These are phyloP conservation scores for Phialophora expanda DNA, from an alignment of 2,329 filamentous ascomycete species.

Conservation along the genomic window DNA sequence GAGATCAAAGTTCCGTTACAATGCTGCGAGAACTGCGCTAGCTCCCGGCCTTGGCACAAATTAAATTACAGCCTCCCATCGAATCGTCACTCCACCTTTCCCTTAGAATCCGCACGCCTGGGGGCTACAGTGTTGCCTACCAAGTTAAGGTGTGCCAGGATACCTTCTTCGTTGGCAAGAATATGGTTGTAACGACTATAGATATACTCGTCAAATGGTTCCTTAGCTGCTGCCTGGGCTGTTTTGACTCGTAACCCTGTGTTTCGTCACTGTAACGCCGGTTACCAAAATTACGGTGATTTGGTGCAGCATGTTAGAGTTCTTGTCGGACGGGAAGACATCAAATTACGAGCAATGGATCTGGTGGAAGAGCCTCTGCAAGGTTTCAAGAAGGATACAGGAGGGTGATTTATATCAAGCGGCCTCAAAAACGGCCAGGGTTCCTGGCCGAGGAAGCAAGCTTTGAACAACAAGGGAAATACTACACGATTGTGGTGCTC, in stretches of 20 bases:
- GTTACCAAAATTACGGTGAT: background rate
- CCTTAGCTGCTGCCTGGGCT: background rate
- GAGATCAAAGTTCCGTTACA: conserved; percentile 27
- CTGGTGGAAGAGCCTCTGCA: background rate
- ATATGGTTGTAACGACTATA: background rate
- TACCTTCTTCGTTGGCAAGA: background rate
- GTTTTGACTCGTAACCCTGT: background rate
- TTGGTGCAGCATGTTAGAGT: background rate
- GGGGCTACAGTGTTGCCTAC: background rate
- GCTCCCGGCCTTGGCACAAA: conserved; percentile 31
- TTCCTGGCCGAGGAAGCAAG: background rate
- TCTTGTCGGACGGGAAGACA: background rate
- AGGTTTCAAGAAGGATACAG: background rate
- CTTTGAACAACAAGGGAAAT: background rate
- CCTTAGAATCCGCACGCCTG: background rate
- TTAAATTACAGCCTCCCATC: conserved; percentile 11
- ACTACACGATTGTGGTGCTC: background rate
- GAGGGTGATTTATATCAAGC: background rate
- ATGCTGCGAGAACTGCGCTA: conserved; percentile 22
- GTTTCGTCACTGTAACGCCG: background rate
- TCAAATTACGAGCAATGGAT: background rate
- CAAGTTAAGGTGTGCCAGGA: background rate
- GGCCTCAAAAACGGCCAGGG: background rate
- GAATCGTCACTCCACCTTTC: conserved; percentile 21
- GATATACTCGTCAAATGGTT: background rate